Evolutionary conservation across 192 early-diverging fungal genomes (phyloP), one percentile per base, ranked within the genome.

Genomic region (Coemansia sp.): DNA sequence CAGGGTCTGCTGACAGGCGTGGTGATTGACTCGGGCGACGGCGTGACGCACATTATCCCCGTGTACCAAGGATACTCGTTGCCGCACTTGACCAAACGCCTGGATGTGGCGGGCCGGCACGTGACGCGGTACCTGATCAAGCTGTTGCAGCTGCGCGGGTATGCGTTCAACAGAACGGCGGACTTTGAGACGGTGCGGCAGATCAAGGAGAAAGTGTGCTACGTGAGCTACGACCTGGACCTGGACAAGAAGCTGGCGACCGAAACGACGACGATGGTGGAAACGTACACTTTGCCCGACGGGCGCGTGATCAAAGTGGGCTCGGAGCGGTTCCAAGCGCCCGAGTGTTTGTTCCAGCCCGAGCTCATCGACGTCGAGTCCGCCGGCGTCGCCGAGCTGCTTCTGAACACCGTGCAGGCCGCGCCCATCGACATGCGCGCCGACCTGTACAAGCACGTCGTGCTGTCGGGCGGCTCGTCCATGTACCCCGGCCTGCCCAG

Each of bases 171-270:
- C 60, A 95, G 92, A 83, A 89, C 94, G 22, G 92, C 95, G 60
- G 95, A 96, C 82, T 88, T 90, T 75, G 95, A 96, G 90, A 95
- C 96, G 67, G 94, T 97, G 66, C 93, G 95, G 83, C 93, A 98
- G 74, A 97, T 98, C 85, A 98, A 98, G 89, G 97, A 98, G 84
- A 97, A 96, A 88, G 88, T 96, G 68, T 93, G 94, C 85, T 97
- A 98, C 74, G 94, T 96, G 71, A 94, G 94, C 60, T 85, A 95
- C 47, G 94, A 98, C 84, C 94, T 91, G 81, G 94, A 95, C 69
- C 89, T 94, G 85, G 97, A 99, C 82, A 90, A 95, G 89, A 98
- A 96, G 73, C 83, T 99, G 31, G 95, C 94, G 20, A 91, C 87
- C 34, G 97, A 99, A 69, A 99, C 97, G 2, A 99, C 97, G 7